These are phyloP conservation scores for Striga asiatica DNA, from an alignment of 257 asterid genomes.

Conservation along the genomic window DNA sequence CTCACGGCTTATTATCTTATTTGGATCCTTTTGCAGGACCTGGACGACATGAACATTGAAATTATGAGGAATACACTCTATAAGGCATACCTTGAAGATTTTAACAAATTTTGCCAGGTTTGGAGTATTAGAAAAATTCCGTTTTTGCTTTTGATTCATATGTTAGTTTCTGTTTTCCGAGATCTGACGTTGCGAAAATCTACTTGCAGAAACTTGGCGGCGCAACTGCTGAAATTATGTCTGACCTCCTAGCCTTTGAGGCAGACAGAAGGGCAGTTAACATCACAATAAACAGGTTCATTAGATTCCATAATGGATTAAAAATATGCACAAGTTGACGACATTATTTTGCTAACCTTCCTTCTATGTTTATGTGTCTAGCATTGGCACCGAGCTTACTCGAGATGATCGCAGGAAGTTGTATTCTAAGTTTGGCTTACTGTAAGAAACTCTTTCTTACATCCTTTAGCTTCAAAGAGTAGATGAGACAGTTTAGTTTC, in stretches of 20 bases:
- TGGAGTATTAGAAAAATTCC: too few species aligned
- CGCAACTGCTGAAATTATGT: conserved; percentile 90
- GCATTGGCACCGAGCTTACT: conserved; percentile 95
- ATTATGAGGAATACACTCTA: conserved; percentile 91
- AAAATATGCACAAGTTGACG: background rate
- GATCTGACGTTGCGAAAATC: conserved; percentile 16
- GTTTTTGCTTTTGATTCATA: background rate
- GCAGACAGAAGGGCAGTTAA: conserved; percentile 97
- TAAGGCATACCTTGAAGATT: conserved; percentile 93
- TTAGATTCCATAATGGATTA: too few species aligned
- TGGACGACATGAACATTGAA: conserved; percentile 96
- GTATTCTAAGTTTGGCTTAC: conserved; percentile 82
- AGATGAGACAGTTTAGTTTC: too few species aligned
- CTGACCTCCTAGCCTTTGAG: conserved; percentile 84
- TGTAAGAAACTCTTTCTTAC: conserved; percentile 40
- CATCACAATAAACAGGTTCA: conserved; percentile 80
- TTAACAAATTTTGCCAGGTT: conserved; percentile 81
- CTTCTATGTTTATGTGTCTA: conserved; percentile 25
- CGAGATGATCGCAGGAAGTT: conserved; percentile 85
- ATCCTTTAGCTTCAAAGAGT: conserved; percentile 1
- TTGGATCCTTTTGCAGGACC: conserved; percentile 45
- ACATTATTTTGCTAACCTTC: background rate
- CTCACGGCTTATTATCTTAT: conserved; percentile 1
- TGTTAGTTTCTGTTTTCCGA: background rate
- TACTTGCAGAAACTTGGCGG: conserved; percentile 71